phyloP scores from a whole-genome alignment of 768 basidiomycete species.

The Collybiopsis luxurians region DNA sequence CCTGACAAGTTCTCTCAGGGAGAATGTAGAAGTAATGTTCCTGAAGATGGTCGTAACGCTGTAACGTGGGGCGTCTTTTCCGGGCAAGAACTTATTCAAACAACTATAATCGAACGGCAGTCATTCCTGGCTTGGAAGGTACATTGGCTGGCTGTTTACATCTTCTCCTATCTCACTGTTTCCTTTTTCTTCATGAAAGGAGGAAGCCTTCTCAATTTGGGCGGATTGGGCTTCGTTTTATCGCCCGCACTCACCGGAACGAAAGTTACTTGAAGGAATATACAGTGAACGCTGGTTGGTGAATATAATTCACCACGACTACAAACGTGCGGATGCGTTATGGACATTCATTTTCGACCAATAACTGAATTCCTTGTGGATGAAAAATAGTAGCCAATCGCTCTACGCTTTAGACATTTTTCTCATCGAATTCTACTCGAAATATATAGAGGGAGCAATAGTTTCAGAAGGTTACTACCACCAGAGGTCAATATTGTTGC shows the following conservation, averaged over 20 bases:
- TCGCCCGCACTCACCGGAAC: slow-evolving; percentile 68
- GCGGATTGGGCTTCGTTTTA: slow-evolving; percentile 90
- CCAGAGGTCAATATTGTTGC: too few species aligned
- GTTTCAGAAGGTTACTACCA: too few species aligned
- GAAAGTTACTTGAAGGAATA: slow-evolving; percentile 70
- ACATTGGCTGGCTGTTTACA: not conserved
- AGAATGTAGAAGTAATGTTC: slow-evolving; percentile 76
- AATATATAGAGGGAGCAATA: too few species aligned
- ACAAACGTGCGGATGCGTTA: slow-evolving; percentile 70
- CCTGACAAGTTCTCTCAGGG: slow-evolving; percentile 44
- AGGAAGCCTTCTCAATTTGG: slow-evolving; percentile 97
- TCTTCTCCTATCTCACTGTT: too few species aligned
- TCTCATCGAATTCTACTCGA: too few species aligned
- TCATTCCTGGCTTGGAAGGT: slow-evolving; percentile 99
- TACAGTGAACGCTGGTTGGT: slow-evolving; percentile 83
- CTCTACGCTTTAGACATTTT: too few species aligned
- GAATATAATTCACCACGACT: slow-evolving; percentile 92
- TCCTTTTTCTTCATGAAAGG: slow-evolving; percentile 42
- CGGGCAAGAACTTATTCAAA: slow-evolving; percentile 92
- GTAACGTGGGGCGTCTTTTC: slow-evolving; percentile 99
- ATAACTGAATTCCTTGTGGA: too few species aligned
- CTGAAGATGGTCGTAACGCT: slow-evolving; percentile 79
- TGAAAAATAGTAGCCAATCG: too few species aligned
- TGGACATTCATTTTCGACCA: slow-evolving; percentile 77
- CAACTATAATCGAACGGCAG: slow-evolving; percentile 93